Percentiles rank a stretch among this genome's conserved stretches.
phyloP scores from a whole-genome alignment of 768 basidiomycete species.

The Psilocybe sp. region DNA sequence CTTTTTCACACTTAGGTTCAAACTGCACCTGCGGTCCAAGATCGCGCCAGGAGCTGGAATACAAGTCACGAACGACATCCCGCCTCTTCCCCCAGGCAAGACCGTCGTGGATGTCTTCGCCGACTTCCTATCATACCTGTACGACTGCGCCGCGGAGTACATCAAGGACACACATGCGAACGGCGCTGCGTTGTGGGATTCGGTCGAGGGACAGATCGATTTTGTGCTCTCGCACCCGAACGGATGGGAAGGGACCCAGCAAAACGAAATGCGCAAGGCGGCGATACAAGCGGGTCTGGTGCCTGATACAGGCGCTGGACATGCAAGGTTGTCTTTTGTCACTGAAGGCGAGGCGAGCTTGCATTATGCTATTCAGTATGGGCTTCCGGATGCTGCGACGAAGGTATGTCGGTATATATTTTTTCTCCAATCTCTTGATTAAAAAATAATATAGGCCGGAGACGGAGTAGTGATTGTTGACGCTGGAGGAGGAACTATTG shows the following conservation, averaged over 20 bases:
- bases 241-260: slow-evolving; percentile 44
- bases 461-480: slow-evolving; percentile 53
- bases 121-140: slow-evolving; percentile 49
- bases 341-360: slow-evolving; percentile 55
- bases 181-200: slow-evolving; percentile 38
- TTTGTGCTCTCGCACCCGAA: slow-evolving; percentile 44
- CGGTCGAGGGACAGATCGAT: slow-evolving; percentile 35
- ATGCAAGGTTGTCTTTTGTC: slow-evolving; percentile 39
- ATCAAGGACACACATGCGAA: slow-evolving; percentile 44
- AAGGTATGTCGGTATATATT: slow-evolving; percentile 12
- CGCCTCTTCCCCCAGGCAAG: slow-evolving; percentile 39
- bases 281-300: slow-evolving; percentile 39
- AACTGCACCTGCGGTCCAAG: slow-evolving; percentile 29
- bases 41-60: slow-evolving; percentile 11
- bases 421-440: not conserved
- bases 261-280: slow-evolving; percentile 40
- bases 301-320: slow-evolving; percentile 30
- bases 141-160: slow-evolving; percentile 37
- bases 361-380: slow-evolving; percentile 43
- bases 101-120: slow-evolving; percentile 40
- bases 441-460: slow-evolving; percentile 27
- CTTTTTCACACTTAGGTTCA: slow-evolving; percentile 26
- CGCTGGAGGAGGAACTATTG: slow-evolving; percentile 60
- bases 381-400: slow-evolving; percentile 24
- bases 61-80: slow-evolving; percentile 32